Evolutionary conservation across 2,329 filamentous ascomycete species (phyloP).

Genomic region (Pyrenophora seminiperda): DNA sequence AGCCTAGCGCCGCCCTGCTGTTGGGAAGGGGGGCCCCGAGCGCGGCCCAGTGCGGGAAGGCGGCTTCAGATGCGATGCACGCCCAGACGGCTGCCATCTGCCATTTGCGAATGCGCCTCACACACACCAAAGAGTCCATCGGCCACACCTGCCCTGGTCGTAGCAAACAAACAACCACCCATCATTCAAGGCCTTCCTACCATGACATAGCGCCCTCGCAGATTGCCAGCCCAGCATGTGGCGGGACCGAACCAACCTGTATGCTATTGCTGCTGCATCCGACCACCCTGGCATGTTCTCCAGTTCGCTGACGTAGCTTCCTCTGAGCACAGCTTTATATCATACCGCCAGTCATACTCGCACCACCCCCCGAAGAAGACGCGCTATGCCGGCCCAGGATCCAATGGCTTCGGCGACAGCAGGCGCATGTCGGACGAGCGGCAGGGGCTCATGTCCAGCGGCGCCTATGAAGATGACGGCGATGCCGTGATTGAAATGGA

Average conservation of each 20-base stretch:
- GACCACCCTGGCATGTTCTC: conserved; percentile 21
- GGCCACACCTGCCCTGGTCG: neutral
- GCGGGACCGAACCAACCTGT: conserved; percentile 99
- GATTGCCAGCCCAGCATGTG: conserved; percentile 69
- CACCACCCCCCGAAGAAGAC: conserved; percentile 91
- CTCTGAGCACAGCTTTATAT: conserved; percentile 92
- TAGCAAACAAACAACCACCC: neutral
- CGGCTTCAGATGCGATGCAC: conserved; percentile 10
- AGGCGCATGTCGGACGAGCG: conserved; percentile 63
- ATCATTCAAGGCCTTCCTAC: conserved; percentile 15
- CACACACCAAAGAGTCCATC: neutral
- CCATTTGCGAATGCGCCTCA: conserved; percentile 12
- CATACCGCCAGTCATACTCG: conserved; percentile 97
- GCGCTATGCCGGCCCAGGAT: conserved; percentile 60
- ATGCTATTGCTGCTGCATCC: conserved; percentile 45
- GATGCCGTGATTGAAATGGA: conserved; percentile 99
- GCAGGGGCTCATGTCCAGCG: conserved; percentile 82
- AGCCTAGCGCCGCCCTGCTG: conserved; percentile 23
- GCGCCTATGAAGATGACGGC: conserved; percentile 80
- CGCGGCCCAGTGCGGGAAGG: conserved; percentile 18
- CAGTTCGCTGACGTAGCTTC: conserved; percentile 41
- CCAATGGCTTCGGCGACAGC: conserved; percentile 58
- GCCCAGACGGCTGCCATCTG: conserved; percentile 8
- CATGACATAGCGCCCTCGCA: conserved; percentile 39
- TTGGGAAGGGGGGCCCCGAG: conserved; percentile 24